Percentiles rank a stretch among this genome's conserved stretches.
phyloP scores from a whole-genome alignment of 768 basidiomycete species.

The Asterophora lycoperdoides region DNA sequence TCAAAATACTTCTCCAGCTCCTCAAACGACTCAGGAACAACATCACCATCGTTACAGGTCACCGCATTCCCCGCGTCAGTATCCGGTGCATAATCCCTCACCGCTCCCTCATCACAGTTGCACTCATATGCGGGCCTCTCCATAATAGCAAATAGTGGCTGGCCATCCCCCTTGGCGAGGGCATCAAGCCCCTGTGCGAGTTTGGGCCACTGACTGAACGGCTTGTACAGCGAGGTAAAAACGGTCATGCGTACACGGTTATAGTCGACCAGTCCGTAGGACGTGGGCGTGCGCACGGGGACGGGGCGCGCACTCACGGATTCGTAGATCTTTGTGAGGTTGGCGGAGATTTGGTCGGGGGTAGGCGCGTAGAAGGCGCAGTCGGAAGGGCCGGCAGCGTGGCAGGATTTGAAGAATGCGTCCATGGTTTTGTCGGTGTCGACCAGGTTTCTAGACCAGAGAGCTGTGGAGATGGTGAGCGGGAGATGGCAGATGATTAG shows the following conservation, averaged over 20 bases:
- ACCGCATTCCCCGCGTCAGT: slow-evolving; percentile 18
- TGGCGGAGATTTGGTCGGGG: slow-evolving; percentile 28
- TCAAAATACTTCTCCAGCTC: slow-evolving; percentile 27
- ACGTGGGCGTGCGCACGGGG: slow-evolving; percentile 25
- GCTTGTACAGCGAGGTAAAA: slow-evolving; percentile 32
- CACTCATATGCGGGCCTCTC: slow-evolving; percentile 25
- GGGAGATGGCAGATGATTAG: background rate
- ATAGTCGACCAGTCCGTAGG: slow-evolving; percentile 38
- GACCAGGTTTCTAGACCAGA: slow-evolving; percentile 31
- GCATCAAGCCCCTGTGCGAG: slow-evolving; percentile 35
- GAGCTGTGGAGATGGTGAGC: slow-evolving; percentile 17
- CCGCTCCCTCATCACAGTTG: slow-evolving; percentile 19
- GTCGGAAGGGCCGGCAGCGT: slow-evolving; percentile 29
- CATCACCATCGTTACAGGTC: slow-evolving; percentile 33
- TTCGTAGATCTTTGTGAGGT: slow-evolving; percentile 31
- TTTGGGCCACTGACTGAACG: slow-evolving; percentile 28
- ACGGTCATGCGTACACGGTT: slow-evolving; percentile 23
- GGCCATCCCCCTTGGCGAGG: slow-evolving; percentile 29
- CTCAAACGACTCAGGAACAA: slow-evolving; percentile 24
- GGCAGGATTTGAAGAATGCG: slow-evolving; percentile 33
- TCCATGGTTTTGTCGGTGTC: slow-evolving; percentile 35
- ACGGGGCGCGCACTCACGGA: slow-evolving; percentile 29
- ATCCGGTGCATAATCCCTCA: background rate
- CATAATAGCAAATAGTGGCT: slow-evolving; percentile 20
- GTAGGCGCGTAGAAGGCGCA: slow-evolving; percentile 38